Conservation (phyloP, 345 rosid species). For the Hirschfeldia incana region DNA sequence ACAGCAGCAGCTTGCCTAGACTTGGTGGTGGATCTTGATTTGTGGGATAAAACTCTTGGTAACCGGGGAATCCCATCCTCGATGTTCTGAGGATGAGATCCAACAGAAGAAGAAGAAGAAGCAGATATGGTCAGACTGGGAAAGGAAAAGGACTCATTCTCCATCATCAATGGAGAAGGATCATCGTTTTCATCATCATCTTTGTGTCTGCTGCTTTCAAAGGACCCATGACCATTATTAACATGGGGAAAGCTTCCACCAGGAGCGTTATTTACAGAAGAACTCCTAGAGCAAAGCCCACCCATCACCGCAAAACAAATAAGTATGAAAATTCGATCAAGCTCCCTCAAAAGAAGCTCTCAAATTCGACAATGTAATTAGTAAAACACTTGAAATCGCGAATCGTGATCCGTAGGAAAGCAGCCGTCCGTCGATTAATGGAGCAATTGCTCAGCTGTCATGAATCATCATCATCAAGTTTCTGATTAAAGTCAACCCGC, state of each 20-base stretch:
- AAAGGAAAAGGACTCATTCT: conserved; percentile 60
- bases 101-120: conserved; percentile 30
- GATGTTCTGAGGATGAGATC: conserved; percentile 46
- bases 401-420: conserved; percentile 38
- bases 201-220: too few species aligned
- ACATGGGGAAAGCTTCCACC: conserved; percentile 68
- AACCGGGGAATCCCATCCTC: conserved; percentile 75
- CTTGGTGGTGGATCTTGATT: conserved; percentile 72
- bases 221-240: conserved; percentile 18
- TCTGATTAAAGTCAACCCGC: conserved; percentile 2
- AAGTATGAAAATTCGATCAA: conserved; percentile 12
- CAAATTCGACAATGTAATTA: too few species aligned
- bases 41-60: conserved; percentile 62
- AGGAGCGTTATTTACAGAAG: conserved; percentile 90
- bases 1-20: conserved; percentile 78
- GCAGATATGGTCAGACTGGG: conserved; percentile 40
- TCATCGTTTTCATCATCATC: neutral
- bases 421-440: conserved; percentile 36
- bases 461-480: neutral
- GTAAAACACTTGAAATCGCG: too few species aligned
- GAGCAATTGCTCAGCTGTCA: conserved; percentile 35
- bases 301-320: conserved; percentile 55
- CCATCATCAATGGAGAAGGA: conserved; percentile 46
- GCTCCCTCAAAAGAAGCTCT: conserved; percentile 14
- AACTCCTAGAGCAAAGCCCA: conserved; percentile 96